These are phyloP conservation scores for Fusarium proliferatum DNA, from an alignment of 2,329 filamentous ascomycete species.

Conservation along the genomic window DNA sequence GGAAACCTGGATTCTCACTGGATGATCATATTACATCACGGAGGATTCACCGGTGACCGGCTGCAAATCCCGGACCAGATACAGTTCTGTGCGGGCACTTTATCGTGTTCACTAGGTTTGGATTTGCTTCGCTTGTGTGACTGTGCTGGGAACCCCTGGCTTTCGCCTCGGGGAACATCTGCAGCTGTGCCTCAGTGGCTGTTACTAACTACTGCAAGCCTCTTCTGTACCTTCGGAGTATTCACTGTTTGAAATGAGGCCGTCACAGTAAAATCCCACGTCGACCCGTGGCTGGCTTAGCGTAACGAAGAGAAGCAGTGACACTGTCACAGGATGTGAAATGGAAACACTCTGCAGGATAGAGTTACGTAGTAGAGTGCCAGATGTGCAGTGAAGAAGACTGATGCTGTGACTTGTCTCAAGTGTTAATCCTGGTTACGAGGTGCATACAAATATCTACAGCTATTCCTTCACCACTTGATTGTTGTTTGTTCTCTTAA, in stretches of 20 bases:
- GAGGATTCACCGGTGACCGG: neutral
- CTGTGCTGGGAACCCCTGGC: neutral
- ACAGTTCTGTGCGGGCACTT: neutral
- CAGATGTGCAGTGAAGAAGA: neutral
- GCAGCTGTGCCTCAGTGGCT: neutral
- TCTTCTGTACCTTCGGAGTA: neutral
- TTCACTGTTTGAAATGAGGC: neutral
- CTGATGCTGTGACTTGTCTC: conserved; percentile 1
- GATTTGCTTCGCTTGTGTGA: neutral
- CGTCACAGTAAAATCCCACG: neutral
- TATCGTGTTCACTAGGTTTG: neutral
- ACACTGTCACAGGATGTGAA: neutral
- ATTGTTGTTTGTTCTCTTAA: neutral
- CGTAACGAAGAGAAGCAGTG: neutral
- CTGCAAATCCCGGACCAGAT: neutral
- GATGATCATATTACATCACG: neutral
- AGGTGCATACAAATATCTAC: conserved; percentile 16
- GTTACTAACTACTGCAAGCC: neutral
- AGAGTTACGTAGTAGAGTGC: neutral
- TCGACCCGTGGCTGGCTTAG: neutral
- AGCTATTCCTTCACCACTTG: neutral
- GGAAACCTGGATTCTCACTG: neutral
- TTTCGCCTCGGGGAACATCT: neutral
- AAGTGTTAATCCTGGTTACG: neutral
- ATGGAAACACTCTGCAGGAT: neutral